A percentile compares a stretch with the other conserved stretches of the same genome.
Conservation (phyloP, 108 stramenopile genomes). For the Nitzschia inconspicua region DNA sequence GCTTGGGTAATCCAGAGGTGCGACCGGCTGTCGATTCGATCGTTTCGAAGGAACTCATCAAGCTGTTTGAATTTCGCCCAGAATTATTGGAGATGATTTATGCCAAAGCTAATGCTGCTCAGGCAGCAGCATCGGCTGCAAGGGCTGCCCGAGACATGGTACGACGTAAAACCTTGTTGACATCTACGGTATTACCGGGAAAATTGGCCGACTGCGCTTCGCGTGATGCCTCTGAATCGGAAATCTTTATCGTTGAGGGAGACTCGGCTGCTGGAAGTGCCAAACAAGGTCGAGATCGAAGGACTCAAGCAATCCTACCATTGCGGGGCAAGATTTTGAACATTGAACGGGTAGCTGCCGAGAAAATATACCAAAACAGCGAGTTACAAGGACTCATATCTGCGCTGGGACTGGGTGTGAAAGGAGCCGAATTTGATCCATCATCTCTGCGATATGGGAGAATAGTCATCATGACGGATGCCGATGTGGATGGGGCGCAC, state of each 20-base stretch:
- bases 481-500: constrained; percentile 96
- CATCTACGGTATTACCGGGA: constrained; percentile 88
- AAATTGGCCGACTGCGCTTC: constrained; percentile 92
- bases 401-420: constrained; percentile 88
- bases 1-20: constrained; percentile 94
- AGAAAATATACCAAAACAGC: constrained; percentile 89
- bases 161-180: constrained; percentile 85
- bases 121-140: constrained; percentile 88
- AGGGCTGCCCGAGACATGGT: constrained; percentile 94
- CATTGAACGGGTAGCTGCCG: constrained; percentile 90
- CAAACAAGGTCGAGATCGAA: constrained; percentile 93
- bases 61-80: constrained; percentile 89
- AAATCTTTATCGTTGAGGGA: constrained; percentile 95
- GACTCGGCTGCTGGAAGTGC: constrained; percentile 94
- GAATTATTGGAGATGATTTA: constrained; percentile 77
- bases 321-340: constrained; percentile 95
- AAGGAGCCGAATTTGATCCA: constrained; percentile 81
- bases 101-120: constrained; percentile 86
- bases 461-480: constrained; percentile 96
- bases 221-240: constrained; percentile 71
- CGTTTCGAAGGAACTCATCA: constrained; percentile 67
- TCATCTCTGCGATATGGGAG: constrained; percentile 70
- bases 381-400: constrained; percentile 92
- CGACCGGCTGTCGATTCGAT: constrained; percentile 85
- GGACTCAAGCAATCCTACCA: constrained; percentile 92